A percentile compares a stretch with the other conserved stretches of the same genome.
phyloP scores from a whole-genome alignment of 176 grass and related monocot species.

The Zea luxurians region DNA sequence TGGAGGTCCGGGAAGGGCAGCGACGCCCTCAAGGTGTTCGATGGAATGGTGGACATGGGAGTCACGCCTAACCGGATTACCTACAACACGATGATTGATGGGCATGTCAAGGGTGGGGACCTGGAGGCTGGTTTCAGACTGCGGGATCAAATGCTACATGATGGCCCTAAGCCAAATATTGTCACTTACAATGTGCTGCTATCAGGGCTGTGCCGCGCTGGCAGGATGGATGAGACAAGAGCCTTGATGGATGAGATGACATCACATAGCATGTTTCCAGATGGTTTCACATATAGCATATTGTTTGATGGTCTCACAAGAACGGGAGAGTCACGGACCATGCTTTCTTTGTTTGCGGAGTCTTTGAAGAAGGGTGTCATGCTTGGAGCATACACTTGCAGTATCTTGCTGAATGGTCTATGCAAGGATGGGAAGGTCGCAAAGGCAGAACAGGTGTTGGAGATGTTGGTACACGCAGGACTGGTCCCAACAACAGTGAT shows the following conservation, averaged over 20 bases:
- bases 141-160: conserved; percentile 36
- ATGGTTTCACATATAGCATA: conserved; percentile 59
- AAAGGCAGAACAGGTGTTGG: conserved; percentile 49
- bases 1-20: conserved; percentile 36
- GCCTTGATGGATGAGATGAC: conserved; percentile 58
- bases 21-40: conserved; percentile 50
- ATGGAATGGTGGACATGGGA: conserved; percentile 48
- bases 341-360: conserved; percentile 58
- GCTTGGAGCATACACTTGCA: conserved; percentile 55
- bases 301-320: conserved; percentile 58
- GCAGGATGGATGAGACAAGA: conserved; percentile 37
- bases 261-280: conserved; percentile 34
- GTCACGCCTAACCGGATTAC: conserved; percentile 44
- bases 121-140: conserved; percentile 49
- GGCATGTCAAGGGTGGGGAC: conserved; percentile 46
- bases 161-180: conserved; percentile 45
- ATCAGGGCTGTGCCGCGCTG: conserved; percentile 50
- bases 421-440: conserved; percentile 59
- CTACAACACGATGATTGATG: conserved; percentile 66
- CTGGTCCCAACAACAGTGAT: conserved; percentile 51
- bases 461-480: conserved; percentile 40
- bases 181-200: conserved; percentile 64
- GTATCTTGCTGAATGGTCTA: conserved; percentile 64
- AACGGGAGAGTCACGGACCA: conserved; percentile 28
- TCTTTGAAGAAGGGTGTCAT: conserved; percentile 57